Base-by-base conservation (phyloP, 139 green algal species). In the Tetradesmus obliquus region DNA sequence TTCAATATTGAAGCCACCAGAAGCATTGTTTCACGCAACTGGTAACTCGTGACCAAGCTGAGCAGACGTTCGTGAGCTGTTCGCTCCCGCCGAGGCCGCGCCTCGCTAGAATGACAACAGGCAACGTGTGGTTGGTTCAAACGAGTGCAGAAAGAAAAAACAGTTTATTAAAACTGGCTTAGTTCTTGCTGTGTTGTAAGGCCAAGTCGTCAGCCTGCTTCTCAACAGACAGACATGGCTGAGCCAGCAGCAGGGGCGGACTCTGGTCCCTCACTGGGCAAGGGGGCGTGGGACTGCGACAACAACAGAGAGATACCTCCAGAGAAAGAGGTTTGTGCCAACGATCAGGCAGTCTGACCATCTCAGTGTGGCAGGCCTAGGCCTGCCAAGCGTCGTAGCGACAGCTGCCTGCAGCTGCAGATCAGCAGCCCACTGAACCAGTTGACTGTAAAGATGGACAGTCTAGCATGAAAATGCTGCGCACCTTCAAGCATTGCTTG, bases 211-310 rank as follows among this genome's bases (percentile, higher is more conserved):
- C 54, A 19, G 17, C 6, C 8, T 82, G 79, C 15, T 57, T 54
- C 17, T 45, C 13, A 1, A 54, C 80, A 45, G 53, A 17, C 54
- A 53, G 82, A 19, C 22, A 87, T 87, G 82, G 82, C 82, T 55
- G 82, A 87, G 19, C 53, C 82, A 87, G 82, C 82, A 55, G 55
- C 60, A 45, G 84, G 84, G 45, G 91, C 87, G 1, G 92, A 86
- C 54, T 86, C 71, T 19, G 92, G 93, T 1, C 93, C 96, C 15
- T 94, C 92, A 1, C 89, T 99, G 7, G 97, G 98, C 66, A 99
- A 99, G 94, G 97, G 98, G 71, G 98, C 98, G 3, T 99, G 97
- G 98, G 96, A 99, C 91, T 99, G 97, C 90, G 97, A 99, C 89
- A 94, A 90, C 6, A 96, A 97, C 79, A 88, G 55, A 19, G 94